Conservation (phyloP, 345 rosid species). For the Salix suchowensis region DNA sequence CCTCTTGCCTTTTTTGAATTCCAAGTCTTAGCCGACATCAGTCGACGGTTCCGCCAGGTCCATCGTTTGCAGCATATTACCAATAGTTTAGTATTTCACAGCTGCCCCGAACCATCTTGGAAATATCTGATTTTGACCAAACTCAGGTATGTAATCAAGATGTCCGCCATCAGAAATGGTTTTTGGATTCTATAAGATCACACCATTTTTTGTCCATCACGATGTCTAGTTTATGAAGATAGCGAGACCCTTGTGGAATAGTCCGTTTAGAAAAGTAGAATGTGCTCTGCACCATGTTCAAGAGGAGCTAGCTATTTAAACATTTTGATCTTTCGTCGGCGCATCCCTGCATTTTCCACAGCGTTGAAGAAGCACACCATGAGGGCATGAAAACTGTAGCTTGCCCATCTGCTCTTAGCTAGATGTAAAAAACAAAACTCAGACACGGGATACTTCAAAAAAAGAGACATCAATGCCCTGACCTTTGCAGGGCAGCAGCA, state of each 20-base stretch:
- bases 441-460: no score
- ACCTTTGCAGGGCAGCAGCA: background rate
- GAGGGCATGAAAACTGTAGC: background rate
- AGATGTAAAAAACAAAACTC: no score
- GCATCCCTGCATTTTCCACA: background rate
- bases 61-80: background rate
- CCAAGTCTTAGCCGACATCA: background rate
- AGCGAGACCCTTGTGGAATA: background rate
- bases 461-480: background rate
- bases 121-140: background rate
- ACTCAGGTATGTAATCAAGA: background rate
- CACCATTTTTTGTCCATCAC: background rate
- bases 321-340: no score
- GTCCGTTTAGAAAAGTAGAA: background rate
- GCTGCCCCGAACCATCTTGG: background rate
- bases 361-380: background rate
- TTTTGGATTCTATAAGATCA: background rate
- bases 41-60: background rate
- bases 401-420: no score
- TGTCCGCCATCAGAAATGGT: background rate
- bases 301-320: background rate
- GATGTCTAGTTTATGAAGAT: background rate
- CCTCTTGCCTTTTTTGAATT: background rate
- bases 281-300: background rate
- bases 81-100: background rate